A percentile compares a stretch with the other conserved stretches of the same genome.
Evolutionary conservation across 163 green algal species (phyloP).

Genomic region (Botryococcus braunii): DNA sequence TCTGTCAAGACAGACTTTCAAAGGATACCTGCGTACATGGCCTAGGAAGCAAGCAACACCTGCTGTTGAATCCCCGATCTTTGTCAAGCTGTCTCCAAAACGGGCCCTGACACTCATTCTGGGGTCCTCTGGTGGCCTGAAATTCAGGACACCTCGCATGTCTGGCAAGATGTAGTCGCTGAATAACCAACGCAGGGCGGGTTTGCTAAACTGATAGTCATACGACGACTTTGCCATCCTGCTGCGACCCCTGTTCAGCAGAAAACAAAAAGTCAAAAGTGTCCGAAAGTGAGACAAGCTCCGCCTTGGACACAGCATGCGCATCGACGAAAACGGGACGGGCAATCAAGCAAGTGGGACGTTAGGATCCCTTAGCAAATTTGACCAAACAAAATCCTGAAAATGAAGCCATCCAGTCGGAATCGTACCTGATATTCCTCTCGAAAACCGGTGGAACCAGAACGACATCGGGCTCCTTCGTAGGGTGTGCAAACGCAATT

Average conservation of each 20-base stretch:
- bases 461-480: conserved; percentile 5
- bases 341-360: too few species aligned
- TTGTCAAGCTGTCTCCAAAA: conserved; percentile 6
- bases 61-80: too few species aligned
- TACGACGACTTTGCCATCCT: conserved; percentile 42
- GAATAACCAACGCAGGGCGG: conserved; percentile 34
- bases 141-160: conserved; percentile 9
- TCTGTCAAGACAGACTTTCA: background rate
- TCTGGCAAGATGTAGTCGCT: conserved; percentile 31
- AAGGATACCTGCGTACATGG: too few species aligned
- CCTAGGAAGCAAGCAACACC: background rate
- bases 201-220: conserved; percentile 40
- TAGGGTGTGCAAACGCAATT: too few species aligned
- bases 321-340: too few species aligned
- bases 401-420: too few species aligned
- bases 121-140: conserved; percentile 32
- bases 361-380: too few species aligned
- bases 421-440: too few species aligned
- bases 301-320: too few species aligned
- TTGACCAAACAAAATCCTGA: too few species aligned
- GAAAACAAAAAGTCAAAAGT: too few species aligned
- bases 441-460: conserved; percentile 18
- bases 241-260: background rate
- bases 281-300: too few species aligned
- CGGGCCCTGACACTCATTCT: conserved; percentile 32